phyloP scores from a whole-genome alignment of 1,284 basidiomycete genomes.

The Bothia castanella region DNA sequence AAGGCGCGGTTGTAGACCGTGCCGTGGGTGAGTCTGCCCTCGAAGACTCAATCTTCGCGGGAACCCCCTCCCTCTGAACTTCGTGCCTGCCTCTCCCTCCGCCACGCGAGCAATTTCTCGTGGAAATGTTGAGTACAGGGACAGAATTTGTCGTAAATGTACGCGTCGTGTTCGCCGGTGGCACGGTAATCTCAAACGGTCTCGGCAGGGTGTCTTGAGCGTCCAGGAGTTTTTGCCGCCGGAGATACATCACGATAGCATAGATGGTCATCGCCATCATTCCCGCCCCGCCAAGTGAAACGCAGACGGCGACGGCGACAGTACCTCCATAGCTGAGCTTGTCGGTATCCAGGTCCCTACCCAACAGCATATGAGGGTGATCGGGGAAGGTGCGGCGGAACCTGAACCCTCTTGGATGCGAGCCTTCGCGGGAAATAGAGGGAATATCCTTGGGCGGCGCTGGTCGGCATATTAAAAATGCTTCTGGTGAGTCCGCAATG shows the following conservation, averaged over 20 bases:
- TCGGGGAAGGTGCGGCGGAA: constrained; percentile 1
- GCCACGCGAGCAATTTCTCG: background rate
- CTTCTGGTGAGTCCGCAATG: background rate
- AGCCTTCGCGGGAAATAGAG: background rate
- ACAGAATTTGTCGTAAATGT: background rate
- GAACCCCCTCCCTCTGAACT: background rate
- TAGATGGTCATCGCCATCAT: constrained; percentile 14
- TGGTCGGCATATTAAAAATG: constrained; percentile 16
- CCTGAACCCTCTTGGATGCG: background rate
- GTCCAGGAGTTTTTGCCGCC: constrained; percentile 8
- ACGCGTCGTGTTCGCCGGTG: constrained; percentile 4
- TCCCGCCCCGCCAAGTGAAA: constrained; percentile 23
- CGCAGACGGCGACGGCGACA: constrained; percentile 18
- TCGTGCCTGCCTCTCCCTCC: background rate
- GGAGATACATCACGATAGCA: constrained; percentile 12
- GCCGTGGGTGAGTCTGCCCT: background rate
- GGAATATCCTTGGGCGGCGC: background rate
- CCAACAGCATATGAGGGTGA: constrained; percentile 8
- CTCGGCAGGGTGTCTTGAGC: constrained; percentile 28
- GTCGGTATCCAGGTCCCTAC: background rate
- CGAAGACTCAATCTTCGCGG: background rate
- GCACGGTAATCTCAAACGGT: constrained; percentile 20
- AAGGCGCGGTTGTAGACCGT: background rate
- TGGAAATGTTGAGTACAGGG: constrained; percentile 5
- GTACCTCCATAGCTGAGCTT: constrained; percentile 4